phyloP scores from a whole-genome alignment of 495 filamentous ascomycete species.

The Annulohypoxylon nitens region DNA sequence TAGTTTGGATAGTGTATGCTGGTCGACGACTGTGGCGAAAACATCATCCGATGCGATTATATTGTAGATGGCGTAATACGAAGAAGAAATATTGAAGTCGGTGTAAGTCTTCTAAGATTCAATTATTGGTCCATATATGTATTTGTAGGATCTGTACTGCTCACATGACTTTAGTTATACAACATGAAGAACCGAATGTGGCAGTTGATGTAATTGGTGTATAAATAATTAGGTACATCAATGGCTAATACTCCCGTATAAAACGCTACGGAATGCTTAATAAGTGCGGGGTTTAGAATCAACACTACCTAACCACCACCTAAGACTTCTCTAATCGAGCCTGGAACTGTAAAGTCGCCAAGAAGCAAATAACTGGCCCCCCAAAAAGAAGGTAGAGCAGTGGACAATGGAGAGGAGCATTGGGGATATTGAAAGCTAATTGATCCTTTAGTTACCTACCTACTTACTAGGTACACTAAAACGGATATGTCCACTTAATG shows the following conservation, averaged over 20 bases:
- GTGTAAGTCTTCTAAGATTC: neutral
- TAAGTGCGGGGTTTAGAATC: slow-evolving; percentile 10
- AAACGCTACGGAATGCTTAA: neutral
- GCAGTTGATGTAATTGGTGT: slow-evolving; percentile 9
- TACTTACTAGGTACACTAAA: neutral
- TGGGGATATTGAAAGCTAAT: slow-evolving; percentile 12
- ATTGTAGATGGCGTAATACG: neutral
- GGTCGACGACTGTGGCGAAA: slow-evolving; percentile 19
- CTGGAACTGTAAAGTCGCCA: neutral
- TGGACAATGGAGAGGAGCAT: neutral
- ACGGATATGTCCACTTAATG: slow-evolving; percentile 2
- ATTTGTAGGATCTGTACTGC: neutral
- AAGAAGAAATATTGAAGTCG: neutral
- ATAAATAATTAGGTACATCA: neutral
- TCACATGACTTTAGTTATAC: slow-evolving; percentile 9
- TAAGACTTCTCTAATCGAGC: neutral
- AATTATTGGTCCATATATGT: neutral
- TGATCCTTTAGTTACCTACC: neutral
- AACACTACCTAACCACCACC: neutral
- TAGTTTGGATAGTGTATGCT: neutral
- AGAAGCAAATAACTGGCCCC: neutral
- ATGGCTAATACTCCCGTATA: slow-evolving; percentile 16
- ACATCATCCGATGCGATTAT: slow-evolving; percentile 9
- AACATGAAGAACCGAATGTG: neutral
- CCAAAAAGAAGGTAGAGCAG: neutral